A percentile compares a stretch with the other conserved stretches of the same genome.
Evolutionary conservation across 2,329 filamentous ascomycete genomes (phyloP).

Genomic region (Colletotrichum cordylinicola): DNA sequence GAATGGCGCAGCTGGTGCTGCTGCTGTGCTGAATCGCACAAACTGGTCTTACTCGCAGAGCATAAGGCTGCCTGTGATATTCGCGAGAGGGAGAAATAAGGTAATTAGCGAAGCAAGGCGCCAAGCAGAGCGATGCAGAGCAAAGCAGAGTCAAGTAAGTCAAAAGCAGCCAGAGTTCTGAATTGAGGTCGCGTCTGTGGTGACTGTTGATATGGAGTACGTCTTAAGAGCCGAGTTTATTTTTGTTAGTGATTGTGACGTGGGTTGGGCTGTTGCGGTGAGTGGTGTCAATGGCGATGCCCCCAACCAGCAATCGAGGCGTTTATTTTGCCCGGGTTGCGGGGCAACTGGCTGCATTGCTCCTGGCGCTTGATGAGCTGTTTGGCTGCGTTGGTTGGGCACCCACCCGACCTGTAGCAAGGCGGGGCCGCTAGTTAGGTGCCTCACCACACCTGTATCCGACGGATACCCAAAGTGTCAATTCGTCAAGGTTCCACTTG

Average conservation of each 20-base stretch:
- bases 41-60: not conserved
- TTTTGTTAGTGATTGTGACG: slow-evolving; percentile 10
- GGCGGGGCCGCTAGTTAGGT: slow-evolving; percentile 2
- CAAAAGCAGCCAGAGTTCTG: slow-evolving; percentile 29
- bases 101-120: not conserved
- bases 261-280: slow-evolving; percentile 5
- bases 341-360: slow-evolving; percentile 2
- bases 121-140: slow-evolving; percentile 13
- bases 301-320: not conserved
- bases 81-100: not conserved
- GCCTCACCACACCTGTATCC: not conserved
- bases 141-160: slow-evolving; percentile 34
- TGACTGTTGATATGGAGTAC: not conserved
- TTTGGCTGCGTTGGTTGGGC: slow-evolving; percentile 16
- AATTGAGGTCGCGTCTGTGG: not conserved
- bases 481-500: not conserved
- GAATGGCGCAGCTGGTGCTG: not conserved
- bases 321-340: slow-evolving; percentile 17
- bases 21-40: not conserved
- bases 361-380: not conserved
- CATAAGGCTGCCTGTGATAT: not conserved
- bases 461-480: not conserved
- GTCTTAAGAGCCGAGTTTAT: not conserved
- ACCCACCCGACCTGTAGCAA: slow-evolving; percentile 1
- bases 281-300: not conserved